Conservation (phyloP, 176 grass and related monocot species). For the Eremochloa ophiuroides region DNA sequence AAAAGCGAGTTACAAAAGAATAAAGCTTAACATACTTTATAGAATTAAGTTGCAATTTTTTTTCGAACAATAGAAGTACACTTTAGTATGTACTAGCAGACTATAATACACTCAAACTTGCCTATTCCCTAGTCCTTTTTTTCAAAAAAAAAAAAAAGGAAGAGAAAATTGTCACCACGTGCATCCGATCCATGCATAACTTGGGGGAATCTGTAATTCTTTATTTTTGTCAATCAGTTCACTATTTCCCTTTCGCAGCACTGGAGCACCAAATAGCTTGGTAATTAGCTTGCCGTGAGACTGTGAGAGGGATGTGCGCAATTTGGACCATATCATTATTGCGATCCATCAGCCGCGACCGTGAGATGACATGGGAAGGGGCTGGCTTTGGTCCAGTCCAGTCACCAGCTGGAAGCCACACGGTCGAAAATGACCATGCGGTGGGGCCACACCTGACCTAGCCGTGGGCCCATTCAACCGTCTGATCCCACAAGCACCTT, state of each 20-base stretch:
- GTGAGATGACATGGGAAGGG: background rate
- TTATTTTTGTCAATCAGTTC: background rate
- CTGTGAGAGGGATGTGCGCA: background rate
- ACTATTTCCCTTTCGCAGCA: background rate
- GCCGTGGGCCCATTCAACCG: background rate
- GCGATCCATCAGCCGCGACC: background rate
- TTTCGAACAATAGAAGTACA: no score
- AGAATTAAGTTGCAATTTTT: no score
- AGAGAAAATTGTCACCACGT: background rate
- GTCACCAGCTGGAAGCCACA: conserved; percentile 20
- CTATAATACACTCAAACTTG: background rate
- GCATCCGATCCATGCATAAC: background rate
- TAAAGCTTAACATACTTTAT: background rate
- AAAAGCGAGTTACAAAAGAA: no score
- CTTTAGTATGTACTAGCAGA: background rate
- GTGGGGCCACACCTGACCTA: background rate
- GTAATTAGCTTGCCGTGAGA: background rate
- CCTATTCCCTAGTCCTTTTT: background rate
- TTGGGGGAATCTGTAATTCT: background rate
- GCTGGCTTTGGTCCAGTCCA: background rate
- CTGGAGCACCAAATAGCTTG: background rate
- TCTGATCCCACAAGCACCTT: background rate
- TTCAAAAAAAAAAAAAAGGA: background rate
- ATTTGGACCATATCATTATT: background rate
- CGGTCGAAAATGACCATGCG: conserved; percentile 16